Conservation (phyloP, 345 rosid species). For the Linum usitatissimum region DNA sequence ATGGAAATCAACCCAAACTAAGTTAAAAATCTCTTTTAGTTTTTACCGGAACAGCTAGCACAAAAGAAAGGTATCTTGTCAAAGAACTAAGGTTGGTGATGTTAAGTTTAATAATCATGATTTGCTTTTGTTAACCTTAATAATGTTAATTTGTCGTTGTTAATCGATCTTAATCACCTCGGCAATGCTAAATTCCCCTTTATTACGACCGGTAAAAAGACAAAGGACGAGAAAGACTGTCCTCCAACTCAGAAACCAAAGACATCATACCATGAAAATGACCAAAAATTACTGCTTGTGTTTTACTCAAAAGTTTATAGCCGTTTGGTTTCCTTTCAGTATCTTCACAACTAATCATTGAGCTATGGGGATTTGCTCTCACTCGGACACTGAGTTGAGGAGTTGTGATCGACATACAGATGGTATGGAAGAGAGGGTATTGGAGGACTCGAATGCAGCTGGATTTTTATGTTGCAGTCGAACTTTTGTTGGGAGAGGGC, state of each 20-base stretch:
- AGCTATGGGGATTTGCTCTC: not conserved
- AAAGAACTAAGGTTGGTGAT: slow-evolving; percentile 1
- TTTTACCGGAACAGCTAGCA: not conserved
- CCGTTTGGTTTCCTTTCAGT: not conserved
- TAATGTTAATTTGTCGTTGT: not conserved
- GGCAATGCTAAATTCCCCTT: slow-evolving; percentile 12
- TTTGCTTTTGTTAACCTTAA: not conserved
- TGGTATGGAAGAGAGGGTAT: too few species aligned
- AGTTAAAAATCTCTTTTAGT: not conserved
- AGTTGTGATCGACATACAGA: too few species aligned
- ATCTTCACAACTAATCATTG: not conserved
- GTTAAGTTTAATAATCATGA: not conserved
- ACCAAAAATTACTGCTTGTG: not conserved
- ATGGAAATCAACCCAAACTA: not conserved
- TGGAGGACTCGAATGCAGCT: too few species aligned
- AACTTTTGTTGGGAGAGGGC: too few species aligned
- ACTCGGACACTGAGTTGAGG: too few species aligned
- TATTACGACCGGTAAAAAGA: not conserved
- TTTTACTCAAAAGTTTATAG: not conserved
- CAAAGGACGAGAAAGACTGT: not conserved
- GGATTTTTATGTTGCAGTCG: too few species aligned
- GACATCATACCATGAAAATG: not conserved
- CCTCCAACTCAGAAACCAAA: slow-evolving; percentile 17
- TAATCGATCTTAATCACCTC: not conserved
- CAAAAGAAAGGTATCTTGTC: slow-evolving; percentile 1